These are phyloP conservation scores for Kuraishia borneana DNA, from an alignment of 805 yeast species.

Conservation along the genomic window DNA sequence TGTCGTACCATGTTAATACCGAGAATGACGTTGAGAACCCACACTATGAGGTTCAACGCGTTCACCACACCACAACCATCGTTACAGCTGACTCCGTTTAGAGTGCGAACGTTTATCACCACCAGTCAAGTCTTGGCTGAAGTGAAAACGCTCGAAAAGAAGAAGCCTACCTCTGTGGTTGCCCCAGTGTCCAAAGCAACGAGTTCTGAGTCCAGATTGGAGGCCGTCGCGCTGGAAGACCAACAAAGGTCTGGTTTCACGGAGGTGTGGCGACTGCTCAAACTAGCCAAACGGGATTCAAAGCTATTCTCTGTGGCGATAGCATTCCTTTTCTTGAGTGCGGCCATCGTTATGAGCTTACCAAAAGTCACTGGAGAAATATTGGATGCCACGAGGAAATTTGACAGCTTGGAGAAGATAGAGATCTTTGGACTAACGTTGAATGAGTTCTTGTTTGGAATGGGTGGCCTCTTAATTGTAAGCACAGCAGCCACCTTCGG, in stretches of 20 bases:
- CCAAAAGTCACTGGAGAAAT: conserved; percentile 49
- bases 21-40: no score
- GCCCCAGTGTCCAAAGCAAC: neutral
- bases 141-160: neutral
- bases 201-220: neutral
- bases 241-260: conserved; percentile 19
- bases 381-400: conserved; percentile 34
- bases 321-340: conserved; percentile 31
- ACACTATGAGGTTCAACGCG: no score
- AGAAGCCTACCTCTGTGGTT: neutral
- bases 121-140: neutral
- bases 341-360: conserved; percentile 37
- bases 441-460: conserved; percentile 45
- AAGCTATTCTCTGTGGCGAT: conserved; percentile 31
- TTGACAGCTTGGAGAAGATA: conserved; percentile 12
- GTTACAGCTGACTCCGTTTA: no score
- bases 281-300: conserved; percentile 32
- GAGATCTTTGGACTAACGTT: conserved; percentile 47
- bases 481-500: conserved; percentile 79
- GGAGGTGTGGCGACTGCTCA: conserved; percentile 27
- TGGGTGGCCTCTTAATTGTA: conserved; percentile 51
- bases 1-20: no score
- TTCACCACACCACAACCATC: no score
- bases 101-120: neutral
- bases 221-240: conserved; percentile 11